Percentiles rank a stretch among this genome's conserved stretches.
These are phyloP conservation scores for Lasiodiplodia hormozganensis DNA, from an alignment of 2,329 filamentous ascomycete species.

Conservation along the genomic window DNA sequence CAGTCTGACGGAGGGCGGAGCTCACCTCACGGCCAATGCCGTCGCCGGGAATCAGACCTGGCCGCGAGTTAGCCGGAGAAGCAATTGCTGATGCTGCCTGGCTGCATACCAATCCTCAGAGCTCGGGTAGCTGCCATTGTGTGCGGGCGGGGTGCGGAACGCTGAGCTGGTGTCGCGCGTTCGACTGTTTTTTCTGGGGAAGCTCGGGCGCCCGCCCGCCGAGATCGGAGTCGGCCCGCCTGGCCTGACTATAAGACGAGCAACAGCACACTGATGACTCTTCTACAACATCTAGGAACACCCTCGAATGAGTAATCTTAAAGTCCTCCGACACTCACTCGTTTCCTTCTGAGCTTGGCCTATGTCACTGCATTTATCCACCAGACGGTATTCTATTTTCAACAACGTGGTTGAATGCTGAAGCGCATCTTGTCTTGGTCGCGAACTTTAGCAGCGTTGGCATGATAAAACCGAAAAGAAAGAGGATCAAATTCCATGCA, in stretches of 20 bases:
- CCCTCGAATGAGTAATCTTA: not conserved
- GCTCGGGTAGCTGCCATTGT: conserved; percentile 31
- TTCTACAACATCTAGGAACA: not conserved
- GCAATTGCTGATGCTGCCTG: not conserved
- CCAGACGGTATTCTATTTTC: no score
- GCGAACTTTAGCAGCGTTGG: no score
- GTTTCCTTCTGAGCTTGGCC: no score
- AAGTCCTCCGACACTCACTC: no score
- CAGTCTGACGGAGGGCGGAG: conserved; percentile 5
- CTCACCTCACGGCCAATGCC: conserved; percentile 90
- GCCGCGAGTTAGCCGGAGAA: not conserved
- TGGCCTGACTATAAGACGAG: conserved; percentile 4
- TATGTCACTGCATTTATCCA: no score
- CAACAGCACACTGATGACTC: not conserved
- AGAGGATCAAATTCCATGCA: no score
- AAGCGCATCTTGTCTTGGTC: no score
- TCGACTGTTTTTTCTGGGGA: conserved; percentile 29
- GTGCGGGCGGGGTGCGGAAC: conserved; percentile 11
- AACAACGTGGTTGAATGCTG: no score
- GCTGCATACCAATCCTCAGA: conserved; percentile 31
- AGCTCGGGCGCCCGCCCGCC: conserved; percentile 26
- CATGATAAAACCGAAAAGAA: no score
- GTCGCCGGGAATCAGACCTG: conserved; percentile 95
- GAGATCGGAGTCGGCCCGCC: conserved; percentile 22
- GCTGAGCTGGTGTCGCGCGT: conserved; percentile 4